phyloP scores from a whole-genome alignment of 305 asterid genomes.

The Fraxinus floribunda region DNA sequence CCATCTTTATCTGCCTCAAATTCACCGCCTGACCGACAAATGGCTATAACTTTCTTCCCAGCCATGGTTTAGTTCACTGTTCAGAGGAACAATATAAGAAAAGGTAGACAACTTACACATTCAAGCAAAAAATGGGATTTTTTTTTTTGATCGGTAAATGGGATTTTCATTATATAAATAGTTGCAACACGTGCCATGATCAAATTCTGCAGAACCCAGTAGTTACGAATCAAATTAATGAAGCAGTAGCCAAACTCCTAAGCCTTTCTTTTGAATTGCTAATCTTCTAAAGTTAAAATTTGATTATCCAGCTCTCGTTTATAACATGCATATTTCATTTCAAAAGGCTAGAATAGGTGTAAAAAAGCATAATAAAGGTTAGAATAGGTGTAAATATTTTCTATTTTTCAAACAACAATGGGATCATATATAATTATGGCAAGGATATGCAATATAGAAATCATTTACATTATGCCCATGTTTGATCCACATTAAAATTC shows the following conservation, averaged over 20 bases:
- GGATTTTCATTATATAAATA: neutral
- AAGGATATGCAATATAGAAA: neutral
- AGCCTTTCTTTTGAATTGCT: slow-evolving; percentile 2
- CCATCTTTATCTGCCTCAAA: slow-evolving; percentile 80
- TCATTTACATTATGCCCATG: too few relatives aligned
- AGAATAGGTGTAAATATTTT: too few relatives aligned
- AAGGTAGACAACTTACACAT: slow-evolving; percentile 1
- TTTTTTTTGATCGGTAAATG: too few relatives aligned
- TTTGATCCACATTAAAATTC: too few relatives aligned
- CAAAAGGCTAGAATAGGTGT: neutral
- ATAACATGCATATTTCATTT: neutral
- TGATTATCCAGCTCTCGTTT: neutral
- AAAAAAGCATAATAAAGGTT: neutral
- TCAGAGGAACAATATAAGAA: slow-evolving; percentile 21
- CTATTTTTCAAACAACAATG: too few relatives aligned
- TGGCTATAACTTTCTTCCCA: slow-evolving; percentile 73
- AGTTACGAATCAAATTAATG: neutral
- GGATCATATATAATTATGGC: neutral
- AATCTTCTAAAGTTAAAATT: neutral
- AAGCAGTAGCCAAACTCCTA: slow-evolving; percentile 13
- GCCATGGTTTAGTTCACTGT: slow-evolving; percentile 53
- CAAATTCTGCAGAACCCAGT: neutral
- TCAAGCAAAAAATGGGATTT: neutral
- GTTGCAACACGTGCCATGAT: slow-evolving; percentile 1
- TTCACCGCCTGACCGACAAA: slow-evolving; percentile 93